These are phyloP conservation scores for Spathaspora passalidarum DNA, from an alignment of 805 yeast species.

Conservation along the genomic window DNA sequence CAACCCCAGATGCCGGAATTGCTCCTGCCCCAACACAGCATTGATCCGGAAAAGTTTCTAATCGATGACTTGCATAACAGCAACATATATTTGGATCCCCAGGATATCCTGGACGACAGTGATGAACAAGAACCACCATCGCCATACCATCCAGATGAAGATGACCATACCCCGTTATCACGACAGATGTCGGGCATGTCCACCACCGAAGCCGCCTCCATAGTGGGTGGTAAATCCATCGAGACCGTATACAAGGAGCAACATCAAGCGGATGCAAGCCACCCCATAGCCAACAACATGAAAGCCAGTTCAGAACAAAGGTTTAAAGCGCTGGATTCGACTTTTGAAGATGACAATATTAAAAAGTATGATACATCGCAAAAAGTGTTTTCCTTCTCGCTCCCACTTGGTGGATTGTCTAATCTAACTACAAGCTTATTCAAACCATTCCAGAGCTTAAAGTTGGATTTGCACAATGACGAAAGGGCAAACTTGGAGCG, in stretches of 20 bases:
- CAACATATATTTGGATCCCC: slow-evolving; percentile 4
- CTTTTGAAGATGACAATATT: slow-evolving; percentile 27
- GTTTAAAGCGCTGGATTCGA: slow-evolving; percentile 21
- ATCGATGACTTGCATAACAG: not conserved
- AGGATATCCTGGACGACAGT: slow-evolving; percentile 9
- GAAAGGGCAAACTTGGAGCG: slow-evolving; percentile 11
- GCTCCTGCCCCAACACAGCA: slow-evolving; percentile 10
- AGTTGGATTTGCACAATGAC: slow-evolving; percentile 9
- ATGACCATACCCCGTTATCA: not conserved
- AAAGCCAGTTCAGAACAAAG: slow-evolving; percentile 16
- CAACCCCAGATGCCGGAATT: not conserved
- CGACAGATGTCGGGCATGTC: slow-evolving; percentile 20
- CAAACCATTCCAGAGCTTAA: slow-evolving; percentile 18
- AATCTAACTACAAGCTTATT: slow-evolving; percentile 24
- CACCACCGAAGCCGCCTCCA: slow-evolving; percentile 38
- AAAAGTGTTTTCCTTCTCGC: slow-evolving; percentile 52
- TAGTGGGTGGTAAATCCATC: slow-evolving; percentile 48
- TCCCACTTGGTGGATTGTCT: slow-evolving; percentile 54
- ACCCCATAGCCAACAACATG: slow-evolving; percentile 12
- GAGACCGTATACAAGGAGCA: slow-evolving; percentile 3
- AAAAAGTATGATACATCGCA: slow-evolving; percentile 17
- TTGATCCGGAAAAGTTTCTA: slow-evolving; percentile 2
- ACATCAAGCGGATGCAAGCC: slow-evolving; percentile 5
- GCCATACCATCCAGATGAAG: slow-evolving; percentile 1
- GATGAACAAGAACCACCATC: slow-evolving; percentile 1